Conservation (phyloP, 2,329 filamentous ascomycete species). For the Xylariaceae sp. region DNA sequence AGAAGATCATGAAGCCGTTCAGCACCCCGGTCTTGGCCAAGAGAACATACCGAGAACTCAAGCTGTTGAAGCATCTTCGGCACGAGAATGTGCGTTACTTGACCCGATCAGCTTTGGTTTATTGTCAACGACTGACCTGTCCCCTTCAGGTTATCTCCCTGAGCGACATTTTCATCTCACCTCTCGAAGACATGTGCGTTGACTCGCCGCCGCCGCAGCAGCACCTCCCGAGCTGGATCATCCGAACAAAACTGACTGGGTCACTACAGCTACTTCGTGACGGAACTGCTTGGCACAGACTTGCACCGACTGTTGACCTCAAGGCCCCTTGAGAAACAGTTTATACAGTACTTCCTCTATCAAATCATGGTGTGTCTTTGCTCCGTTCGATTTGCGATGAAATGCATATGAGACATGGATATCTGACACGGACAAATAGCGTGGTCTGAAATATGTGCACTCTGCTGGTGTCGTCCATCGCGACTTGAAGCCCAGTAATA, state of each 20-base stretch:
- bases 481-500: conserved; percentile 97
- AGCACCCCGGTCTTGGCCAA: conserved; percentile 98
- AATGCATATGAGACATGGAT: not conserved
- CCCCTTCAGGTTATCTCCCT: conserved; percentile 78
- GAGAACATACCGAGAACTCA: conserved; percentile 94
- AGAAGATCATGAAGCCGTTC: conserved; percentile 99
- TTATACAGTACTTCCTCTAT: conserved; percentile 99
- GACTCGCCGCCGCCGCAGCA: conserved; percentile 15
- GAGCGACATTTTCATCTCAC: conserved; percentile 99
- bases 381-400: not conserved
- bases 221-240: not conserved
- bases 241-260: conserved; percentile 19
- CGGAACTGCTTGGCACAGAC: conserved; percentile 93
- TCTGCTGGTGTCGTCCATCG: conserved; percentile 96
- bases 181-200: conserved; percentile 91
- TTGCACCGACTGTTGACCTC: conserved; percentile 93
- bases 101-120: not conserved
- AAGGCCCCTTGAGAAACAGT: conserved; percentile 94
- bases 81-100: conserved; percentile 78
- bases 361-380: conserved; percentile 77
- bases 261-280: conserved; percentile 80
- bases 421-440: conserved; percentile 45
- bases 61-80: conserved; percentile 90
- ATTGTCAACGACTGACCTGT: not conserved
- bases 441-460: conserved; percentile 97